phyloP scores from a whole-genome alignment of 2,329 filamentous ascomycete genomes.

The Cryoendolithus antarcticus region DNA sequence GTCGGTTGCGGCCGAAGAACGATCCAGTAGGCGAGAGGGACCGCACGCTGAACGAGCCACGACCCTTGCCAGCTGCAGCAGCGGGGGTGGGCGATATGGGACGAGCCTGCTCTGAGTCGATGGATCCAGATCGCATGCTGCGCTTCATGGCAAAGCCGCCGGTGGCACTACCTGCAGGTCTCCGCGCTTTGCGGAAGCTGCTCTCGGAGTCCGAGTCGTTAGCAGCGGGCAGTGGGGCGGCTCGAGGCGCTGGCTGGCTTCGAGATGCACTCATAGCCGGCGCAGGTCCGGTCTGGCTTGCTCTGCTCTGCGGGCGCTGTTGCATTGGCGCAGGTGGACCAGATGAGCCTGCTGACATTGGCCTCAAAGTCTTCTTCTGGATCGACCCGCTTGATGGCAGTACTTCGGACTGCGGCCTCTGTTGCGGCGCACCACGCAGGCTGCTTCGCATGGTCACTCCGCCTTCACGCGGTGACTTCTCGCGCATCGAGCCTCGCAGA shows the following conservation, averaged over 20 bases:
- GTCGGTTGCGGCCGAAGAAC: conserved; percentile 27
- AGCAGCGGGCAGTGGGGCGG: conserved; percentile 12
- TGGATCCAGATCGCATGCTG: conserved; percentile 53
- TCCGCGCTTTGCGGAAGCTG: conserved; percentile 60
- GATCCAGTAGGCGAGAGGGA: conserved; percentile 56
- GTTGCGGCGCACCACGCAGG: conserved; percentile 14
- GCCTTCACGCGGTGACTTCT: not conserved
- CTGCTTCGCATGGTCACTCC: conserved; percentile 21
- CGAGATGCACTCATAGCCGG: conserved; percentile 10
- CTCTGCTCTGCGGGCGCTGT: no score
- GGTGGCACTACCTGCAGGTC: conserved; percentile 25
- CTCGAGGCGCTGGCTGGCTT: conserved; percentile 6
- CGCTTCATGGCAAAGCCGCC: conserved; percentile 51
- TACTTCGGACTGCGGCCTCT: conserved; percentile 7
- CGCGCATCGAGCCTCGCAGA: conserved; percentile 28
- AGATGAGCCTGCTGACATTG: no score
- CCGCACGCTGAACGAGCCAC: conserved; percentile 44
- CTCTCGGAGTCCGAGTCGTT: conserved; percentile 43
- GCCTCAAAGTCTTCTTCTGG: no score
- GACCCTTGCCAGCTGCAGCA: not conserved
- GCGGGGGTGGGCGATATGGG: conserved; percentile 31
- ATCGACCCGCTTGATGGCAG: no score
- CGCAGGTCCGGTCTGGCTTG: no score
- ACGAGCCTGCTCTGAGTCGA: conserved; percentile 24
- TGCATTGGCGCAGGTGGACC: no score